These are phyloP conservation scores for Teratosphaeria gauchensis DNA, from an alignment of 2,329 filamentous ascomycete genomes.

Conservation along the genomic window DNA sequence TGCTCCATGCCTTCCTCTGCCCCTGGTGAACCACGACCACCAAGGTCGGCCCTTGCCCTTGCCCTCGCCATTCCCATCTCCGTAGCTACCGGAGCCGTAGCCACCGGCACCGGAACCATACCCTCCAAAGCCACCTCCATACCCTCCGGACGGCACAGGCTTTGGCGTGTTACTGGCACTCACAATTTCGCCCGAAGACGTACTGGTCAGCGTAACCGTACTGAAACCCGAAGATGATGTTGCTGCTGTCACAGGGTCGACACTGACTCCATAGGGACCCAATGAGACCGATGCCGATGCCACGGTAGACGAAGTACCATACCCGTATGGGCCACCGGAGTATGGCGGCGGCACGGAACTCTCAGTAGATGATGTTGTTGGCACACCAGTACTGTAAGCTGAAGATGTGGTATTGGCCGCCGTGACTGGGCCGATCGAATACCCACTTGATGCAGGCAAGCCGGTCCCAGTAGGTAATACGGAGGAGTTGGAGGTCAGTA, in stretches of 20 bases:
- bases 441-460: not conserved
- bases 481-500: not conserved
- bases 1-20: not conserved
- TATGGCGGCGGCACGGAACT: not conserved
- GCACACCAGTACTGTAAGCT: not conserved
- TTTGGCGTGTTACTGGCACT: constrained; percentile 8
- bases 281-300: not conserved
- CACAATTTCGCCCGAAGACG: not conserved
- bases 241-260: not conserved
- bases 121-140: not conserved
- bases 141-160: constrained; percentile 4
- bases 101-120: not conserved
- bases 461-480: not conserved
- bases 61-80: not conserved
- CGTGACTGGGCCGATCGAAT: not conserved
- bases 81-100: constrained; percentile 5
- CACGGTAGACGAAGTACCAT: not conserved
- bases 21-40: constrained; percentile 3
- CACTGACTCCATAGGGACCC: not conserved
- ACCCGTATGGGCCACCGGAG: not conserved
- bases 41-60: not conserved
- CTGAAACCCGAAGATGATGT: constrained; percentile 5
- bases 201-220: constrained; percentile 1
- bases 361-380: not conserved
- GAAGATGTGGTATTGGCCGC: not conserved